Percentiles rank a stretch among this genome's conserved stretches.
Evolutionary conservation across 2,329 filamentous ascomycete species (phyloP).

Genomic region (Fusarium xylarioides): DNA sequence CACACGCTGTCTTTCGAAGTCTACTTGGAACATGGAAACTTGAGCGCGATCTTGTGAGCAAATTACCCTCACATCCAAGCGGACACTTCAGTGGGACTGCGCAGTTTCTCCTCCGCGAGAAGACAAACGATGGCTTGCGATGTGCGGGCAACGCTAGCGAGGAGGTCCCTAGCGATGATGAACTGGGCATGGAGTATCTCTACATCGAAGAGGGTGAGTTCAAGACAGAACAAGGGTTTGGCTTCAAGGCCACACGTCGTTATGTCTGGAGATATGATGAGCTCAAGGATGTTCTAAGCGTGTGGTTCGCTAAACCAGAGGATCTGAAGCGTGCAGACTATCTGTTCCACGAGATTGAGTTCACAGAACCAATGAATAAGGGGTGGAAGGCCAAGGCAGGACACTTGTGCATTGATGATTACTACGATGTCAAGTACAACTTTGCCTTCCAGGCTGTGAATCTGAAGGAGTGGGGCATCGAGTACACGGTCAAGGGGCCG

Average conservation of each 20-base stretch:
- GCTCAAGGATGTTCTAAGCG: conserved; percentile 66
- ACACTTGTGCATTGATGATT: conserved; percentile 76
- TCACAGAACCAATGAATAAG: conserved; percentile 52
- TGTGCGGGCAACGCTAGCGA: conserved; percentile 39
- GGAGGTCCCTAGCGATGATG: conserved; percentile 34
- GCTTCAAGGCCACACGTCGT: conserved; percentile 69
- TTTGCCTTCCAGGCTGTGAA: conserved; percentile 70
- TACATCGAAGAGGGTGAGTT: conserved; percentile 76
- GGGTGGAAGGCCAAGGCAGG: conserved; percentile 72
- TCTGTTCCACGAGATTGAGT: conserved; percentile 78
- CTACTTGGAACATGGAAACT: conserved; percentile 76
- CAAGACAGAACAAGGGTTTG: conserved; percentile 62
- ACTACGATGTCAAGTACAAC: conserved; percentile 74
- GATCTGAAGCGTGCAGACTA: conserved; percentile 72
- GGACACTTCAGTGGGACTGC: conserved; percentile 73
- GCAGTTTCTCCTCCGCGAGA: conserved; percentile 68
- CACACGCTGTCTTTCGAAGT: conserved; percentile 74
- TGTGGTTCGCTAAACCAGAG: conserved; percentile 77
- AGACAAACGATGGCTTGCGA: conserved; percentile 63
- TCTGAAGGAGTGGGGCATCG: conserved; percentile 66
- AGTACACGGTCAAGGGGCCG: conserved; percentile 74
- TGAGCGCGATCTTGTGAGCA: conserved; percentile 64
- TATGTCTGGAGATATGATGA: conserved; percentile 80
- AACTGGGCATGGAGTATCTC: conserved; percentile 67
- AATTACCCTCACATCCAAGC: conserved; percentile 66